Percentiles rank a stretch among this genome's conserved stretches.
These are phyloP conservation scores for Naganishia sp. DNA, from an alignment of 1,284 basidiomycete genomes.

Conservation along the genomic window DNA sequence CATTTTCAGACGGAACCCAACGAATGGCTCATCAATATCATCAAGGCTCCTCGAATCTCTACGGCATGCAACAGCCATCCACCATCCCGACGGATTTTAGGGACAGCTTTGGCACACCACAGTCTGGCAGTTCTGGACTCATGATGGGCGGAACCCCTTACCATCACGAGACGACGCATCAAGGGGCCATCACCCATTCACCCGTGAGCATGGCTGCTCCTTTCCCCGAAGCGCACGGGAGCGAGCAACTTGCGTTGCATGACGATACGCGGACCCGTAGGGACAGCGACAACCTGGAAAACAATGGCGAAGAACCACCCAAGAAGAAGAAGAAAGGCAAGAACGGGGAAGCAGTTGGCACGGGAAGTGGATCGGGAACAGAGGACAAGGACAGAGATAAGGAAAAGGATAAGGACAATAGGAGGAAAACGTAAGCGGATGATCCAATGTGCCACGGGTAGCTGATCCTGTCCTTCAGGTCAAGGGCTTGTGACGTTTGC, in stretches of 20 bases:
- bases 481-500: constrained; percentile 55
- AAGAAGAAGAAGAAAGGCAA: constrained; percentile 43
- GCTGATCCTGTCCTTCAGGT: background rate
- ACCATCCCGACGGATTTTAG: background rate
- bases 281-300: constrained; percentile 8
- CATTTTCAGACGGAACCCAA: background rate
- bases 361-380: constrained; percentile 13
- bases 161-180: background rate
- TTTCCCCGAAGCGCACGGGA: background rate
- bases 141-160: constrained; percentile 1
- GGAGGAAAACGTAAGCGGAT: constrained; percentile 20
- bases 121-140: background rate
- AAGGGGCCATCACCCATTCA: constrained; percentile 14
- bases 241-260: background rate
- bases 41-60: background rate
- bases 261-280: background rate
- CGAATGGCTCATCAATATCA: background rate
- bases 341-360: constrained; percentile 26
- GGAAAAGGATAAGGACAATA: constrained; percentile 48
- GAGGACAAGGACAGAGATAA: constrained; percentile 31
- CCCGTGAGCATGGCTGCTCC: constrained; percentile 6
- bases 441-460: background rate
- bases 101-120: constrained; percentile 5
- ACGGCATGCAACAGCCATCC: constrained; percentile 5
- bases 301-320: constrained; percentile 31